Percentiles rank a stretch among this genome's conserved stretches.
Conservation (phyloP, 305 asterid species). For the Fraxinus ornus region DNA sequence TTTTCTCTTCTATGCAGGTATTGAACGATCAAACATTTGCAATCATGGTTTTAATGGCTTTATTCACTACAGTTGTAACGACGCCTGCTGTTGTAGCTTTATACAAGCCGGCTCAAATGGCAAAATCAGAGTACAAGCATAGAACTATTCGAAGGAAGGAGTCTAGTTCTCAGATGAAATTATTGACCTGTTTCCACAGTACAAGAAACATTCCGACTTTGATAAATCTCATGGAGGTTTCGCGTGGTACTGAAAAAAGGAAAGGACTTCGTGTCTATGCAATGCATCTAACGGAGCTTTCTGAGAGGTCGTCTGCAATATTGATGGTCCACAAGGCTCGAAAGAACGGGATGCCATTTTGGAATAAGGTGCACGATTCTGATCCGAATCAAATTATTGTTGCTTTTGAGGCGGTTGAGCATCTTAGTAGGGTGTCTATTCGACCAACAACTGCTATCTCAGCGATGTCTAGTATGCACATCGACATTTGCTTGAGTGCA, state of each 20-base stretch:
- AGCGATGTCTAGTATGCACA: conserved; percentile 24
- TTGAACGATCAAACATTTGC: conserved; percentile 35
- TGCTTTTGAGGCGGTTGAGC: conserved; percentile 31
- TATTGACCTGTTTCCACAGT: conserved; percentile 32
- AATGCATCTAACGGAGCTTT: conserved; percentile 32
- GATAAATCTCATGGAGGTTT: conserved; percentile 32
- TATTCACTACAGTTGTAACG: conserved; percentile 32
- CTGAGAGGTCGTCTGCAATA: conserved; percentile 31
- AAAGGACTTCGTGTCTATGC: conserved; percentile 30
- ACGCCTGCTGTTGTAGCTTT: conserved; percentile 23
- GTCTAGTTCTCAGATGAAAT: conserved; percentile 19
- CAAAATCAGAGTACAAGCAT: conserved; percentile 20
- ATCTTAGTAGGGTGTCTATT: conserved; percentile 30
- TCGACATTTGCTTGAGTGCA: conserved; percentile 26
- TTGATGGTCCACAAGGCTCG: conserved; percentile 32
- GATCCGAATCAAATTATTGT: conserved; percentile 24
- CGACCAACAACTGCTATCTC: conserved; percentile 34
- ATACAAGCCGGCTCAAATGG: conserved; percentile 31
- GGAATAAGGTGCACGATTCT: conserved; percentile 18
- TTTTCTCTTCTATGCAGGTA: conserved; percentile 13
- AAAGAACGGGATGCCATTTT: conserved; percentile 30
- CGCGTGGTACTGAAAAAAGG: conserved; percentile 24
- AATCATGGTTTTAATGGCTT: conserved; percentile 33
- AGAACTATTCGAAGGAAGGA: conserved; percentile 21
- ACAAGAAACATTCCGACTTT: conserved; percentile 27